phyloP scores from a whole-genome alignment of 176 grass and related monocot species.

The Ampelocalamus luodianensis region DNA sequence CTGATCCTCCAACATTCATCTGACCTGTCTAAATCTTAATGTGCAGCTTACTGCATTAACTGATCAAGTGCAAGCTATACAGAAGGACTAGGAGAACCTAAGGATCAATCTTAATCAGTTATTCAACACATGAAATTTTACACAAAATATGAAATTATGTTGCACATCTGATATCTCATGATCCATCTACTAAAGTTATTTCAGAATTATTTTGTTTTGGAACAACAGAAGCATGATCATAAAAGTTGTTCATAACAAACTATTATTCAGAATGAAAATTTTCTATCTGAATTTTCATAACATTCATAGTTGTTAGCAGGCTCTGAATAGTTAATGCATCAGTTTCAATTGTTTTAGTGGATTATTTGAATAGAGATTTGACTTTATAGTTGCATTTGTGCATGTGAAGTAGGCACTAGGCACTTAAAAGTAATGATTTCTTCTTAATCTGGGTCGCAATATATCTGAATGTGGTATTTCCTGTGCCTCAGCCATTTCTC shows the following conservation, averaged over 20 bases:
- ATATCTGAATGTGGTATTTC: background rate
- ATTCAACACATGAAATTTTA: no score
- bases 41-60: constrained; percentile 50
- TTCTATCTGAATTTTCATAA: no score
- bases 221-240: no score
- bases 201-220: no score
- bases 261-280: no score
- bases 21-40: background rate
- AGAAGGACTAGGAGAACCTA: constrained; percentile 73
- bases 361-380: background rate
- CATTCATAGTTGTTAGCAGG: no score
- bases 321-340: background rate
- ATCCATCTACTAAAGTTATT: no score
- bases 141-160: no score
- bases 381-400: background rate
- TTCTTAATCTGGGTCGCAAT: background rate
- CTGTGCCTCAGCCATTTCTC: background rate
- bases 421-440: background rate
- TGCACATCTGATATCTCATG: no score
- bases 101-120: constrained; percentile 61
- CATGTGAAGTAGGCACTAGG: background rate
- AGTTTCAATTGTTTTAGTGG: background rate
- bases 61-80: constrained; percentile 60
- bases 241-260: no score
- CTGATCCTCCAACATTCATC: background rate